These are phyloP conservation scores for Sarocladiaceae sp. DNA, from an alignment of 2,329 filamentous ascomycete genomes.

Conservation along the genomic window DNA sequence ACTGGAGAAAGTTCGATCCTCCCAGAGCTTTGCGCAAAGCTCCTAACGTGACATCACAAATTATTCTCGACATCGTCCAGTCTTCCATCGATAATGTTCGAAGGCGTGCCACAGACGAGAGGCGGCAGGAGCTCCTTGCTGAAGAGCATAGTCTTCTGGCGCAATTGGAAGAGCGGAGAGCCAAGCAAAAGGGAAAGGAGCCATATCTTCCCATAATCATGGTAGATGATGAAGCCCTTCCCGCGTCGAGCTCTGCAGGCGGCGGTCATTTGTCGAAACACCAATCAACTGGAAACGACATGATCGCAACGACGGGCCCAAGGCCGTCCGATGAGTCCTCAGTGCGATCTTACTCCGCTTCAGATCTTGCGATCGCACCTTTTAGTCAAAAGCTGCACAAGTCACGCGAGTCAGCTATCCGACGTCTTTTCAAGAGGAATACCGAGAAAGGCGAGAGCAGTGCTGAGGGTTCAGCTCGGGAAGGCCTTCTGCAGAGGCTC, in stretches of 20 bases:
- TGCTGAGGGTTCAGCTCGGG: constrained; percentile 24
- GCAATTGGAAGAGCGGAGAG: constrained; percentile 16
- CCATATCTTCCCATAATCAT: constrained; percentile 32
- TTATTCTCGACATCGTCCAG: constrained; percentile 36
- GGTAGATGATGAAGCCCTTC: constrained; percentile 13
- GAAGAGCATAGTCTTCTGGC: constrained; percentile 20
- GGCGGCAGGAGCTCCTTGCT: constrained; percentile 23
- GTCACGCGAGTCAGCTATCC: constrained; percentile 27
- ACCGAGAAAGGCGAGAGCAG: constrained; percentile 36
- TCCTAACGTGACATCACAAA: constrained; percentile 33
- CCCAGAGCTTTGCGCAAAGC: constrained; percentile 36
- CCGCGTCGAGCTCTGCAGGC: background rate
- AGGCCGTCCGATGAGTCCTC: background rate
- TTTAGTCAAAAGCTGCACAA: constrained; percentile 10
- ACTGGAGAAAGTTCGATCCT: constrained; percentile 45
- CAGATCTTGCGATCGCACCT: background rate
- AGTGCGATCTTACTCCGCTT: background rate
- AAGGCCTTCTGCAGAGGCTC: constrained; percentile 20
- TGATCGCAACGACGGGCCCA: background rate
- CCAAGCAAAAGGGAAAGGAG: constrained; percentile 25
- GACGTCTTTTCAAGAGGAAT: constrained; percentile 32
- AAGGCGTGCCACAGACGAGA: constrained; percentile 24
- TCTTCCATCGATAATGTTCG: constrained; percentile 41
- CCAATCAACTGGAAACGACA: background rate
- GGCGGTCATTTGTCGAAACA: background rate